Evolutionary conservation across 441 rosid species (phyloP).

Genomic region (Breynia disticha): DNA sequence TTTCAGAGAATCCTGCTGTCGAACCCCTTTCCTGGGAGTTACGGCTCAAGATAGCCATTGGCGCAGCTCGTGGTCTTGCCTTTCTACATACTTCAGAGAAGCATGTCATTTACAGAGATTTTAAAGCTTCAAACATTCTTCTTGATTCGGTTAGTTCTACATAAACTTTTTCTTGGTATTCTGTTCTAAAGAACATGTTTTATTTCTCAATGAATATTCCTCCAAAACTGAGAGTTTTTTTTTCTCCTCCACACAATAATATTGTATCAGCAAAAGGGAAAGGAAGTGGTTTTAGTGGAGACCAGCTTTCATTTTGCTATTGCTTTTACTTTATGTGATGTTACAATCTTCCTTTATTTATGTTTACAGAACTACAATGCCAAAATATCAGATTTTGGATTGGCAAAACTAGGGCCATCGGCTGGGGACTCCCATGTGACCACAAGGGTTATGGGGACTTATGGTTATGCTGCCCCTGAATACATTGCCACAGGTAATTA

Average conservation of each 20-base stretch:
- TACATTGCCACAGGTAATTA: conserved; percentile 69
- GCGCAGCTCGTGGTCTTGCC: conserved; percentile 78
- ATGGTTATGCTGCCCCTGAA: conserved; percentile 82
- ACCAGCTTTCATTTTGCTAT: background rate
- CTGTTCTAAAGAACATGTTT: too few species aligned
- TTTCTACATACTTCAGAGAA: conserved; percentile 69
- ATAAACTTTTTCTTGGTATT: background rate
- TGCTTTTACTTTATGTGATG: background rate
- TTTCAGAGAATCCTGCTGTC: conserved; percentile 22
- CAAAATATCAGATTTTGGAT: conserved; percentile 79
- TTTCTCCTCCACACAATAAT: too few species aligned
- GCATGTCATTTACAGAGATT: conserved; percentile 77
- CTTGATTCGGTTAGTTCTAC: conserved; percentile 58
- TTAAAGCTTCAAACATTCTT: conserved; percentile 82
- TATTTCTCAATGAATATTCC: too few species aligned
- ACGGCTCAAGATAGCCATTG: conserved; percentile 66
- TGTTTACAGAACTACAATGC: conserved; percentile 56
- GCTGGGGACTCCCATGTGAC: conserved; percentile 75
- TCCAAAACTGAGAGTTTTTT: too few species aligned
- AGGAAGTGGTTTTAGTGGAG: background rate
- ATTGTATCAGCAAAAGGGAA: too few species aligned
- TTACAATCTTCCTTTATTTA: background rate
- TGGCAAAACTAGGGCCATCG: conserved; percentile 81
- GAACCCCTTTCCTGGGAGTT: conserved; percentile 58
- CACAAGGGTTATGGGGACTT: conserved; percentile 74